Evolutionary conservation across 2,329 filamentous ascomycete genomes (phyloP), one percentile per base, ranked within the genome.

Genomic region (Ilyonectria robusta): DNA sequence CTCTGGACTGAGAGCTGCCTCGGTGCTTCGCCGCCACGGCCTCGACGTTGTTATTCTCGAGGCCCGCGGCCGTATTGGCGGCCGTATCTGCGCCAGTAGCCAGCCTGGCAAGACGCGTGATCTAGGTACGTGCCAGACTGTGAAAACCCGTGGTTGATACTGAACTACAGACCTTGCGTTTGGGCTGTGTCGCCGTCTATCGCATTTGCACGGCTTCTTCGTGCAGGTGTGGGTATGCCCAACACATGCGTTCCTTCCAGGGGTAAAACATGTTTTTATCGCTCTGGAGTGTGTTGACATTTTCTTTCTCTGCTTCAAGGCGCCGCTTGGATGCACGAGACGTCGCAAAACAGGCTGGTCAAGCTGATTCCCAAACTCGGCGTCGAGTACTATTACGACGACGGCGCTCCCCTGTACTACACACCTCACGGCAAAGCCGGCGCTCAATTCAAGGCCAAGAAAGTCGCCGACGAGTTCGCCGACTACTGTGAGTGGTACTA

Each of bases 381-480:
- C 63, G 58, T 66, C 35, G 57, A 66, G 42, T 66, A 66, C 44
- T 66, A 66, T 15, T 66, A 66, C 63, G 63, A 66, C 35, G 63
- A 66, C 21, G 63, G 63, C 50, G 58, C 50, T 2, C 63, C 63
- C 10, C 63, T 66, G 11, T 66, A 66, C 46, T 66, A 61, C 46
- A 66, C 63, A 9, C 50, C 57, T 5, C 46, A 61, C 10, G 63
- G 63, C 5, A 60, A 60, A 13, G 57, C 63, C 26, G 63, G 63
- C 42, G 50, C 63, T 51, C 63, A 66, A 46, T 66, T 66, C 63
- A 66, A 66, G 51, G 63, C 63, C 51, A 61, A 60, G 23, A 66
- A 66, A 15, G 63, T 66, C 42, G 58, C 57, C 26, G 63, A 62
- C 23, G 63, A 66, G 57, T 66, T 66, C 26, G 57, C 58, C 51